Evolutionary conservation across 176 grass and related monocot genomes (phyloP).

Genomic region (Elymus sibiricus): DNA sequence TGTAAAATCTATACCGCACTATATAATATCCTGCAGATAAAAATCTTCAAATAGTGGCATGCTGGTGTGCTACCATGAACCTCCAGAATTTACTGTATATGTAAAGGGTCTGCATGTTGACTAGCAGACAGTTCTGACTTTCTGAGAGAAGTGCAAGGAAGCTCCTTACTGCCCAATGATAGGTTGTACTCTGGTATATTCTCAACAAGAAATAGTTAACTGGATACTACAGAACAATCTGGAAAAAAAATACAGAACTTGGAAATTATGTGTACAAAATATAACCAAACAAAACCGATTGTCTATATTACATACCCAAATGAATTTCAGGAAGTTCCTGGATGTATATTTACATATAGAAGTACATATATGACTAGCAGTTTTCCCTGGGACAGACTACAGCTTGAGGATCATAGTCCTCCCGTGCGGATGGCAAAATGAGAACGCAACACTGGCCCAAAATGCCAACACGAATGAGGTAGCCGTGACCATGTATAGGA

Average conservation of each 20-base stretch:
- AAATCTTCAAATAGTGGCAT: slow-evolving; percentile 47
- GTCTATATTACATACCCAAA: not conserved
- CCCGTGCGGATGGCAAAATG: not conserved
- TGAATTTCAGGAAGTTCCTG: not conserved
- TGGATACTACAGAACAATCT: too few species aligned
- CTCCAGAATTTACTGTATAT: not conserved
- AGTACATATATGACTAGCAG: not conserved
- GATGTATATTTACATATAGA: not conserved
- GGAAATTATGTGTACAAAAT: not conserved
- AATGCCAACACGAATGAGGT: not conserved
- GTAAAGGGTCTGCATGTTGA: not conserved
- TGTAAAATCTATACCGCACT: not conserved
- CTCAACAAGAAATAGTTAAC: not conserved
- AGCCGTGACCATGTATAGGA: not conserved
- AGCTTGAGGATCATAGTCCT: not conserved
- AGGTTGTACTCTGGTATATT: not conserved
- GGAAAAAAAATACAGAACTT: not conserved
- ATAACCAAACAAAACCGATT: not conserved
- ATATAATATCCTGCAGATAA: slow-evolving; percentile 44
- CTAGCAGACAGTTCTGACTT: not conserved
- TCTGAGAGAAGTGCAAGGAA: not conserved
- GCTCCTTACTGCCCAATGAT: not conserved
- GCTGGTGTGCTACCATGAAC: not conserved
- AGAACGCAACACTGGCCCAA: not conserved
- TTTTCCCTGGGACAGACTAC: not conserved